Evolutionary conservation across 306 rosid species (phyloP).

Genomic region (Comarum palustre): DNA sequence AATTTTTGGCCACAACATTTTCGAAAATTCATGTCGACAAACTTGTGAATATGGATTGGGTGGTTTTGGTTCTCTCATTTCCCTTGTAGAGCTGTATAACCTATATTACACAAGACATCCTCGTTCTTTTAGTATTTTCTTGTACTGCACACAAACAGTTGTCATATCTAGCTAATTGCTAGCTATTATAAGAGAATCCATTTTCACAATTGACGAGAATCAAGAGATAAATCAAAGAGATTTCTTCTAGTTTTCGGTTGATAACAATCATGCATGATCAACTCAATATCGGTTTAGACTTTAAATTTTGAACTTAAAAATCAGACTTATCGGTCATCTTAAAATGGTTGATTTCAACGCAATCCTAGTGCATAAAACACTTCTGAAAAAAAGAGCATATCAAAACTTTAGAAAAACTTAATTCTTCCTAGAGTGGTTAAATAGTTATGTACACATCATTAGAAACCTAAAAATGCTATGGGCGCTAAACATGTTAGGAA

Average conservation of each 20-base stretch:
- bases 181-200: neutral
- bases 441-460: neutral
- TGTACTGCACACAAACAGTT: constrained; percentile 18
- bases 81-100: constrained; percentile 24
- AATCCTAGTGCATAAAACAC: neutral
- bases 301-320: too few relatives aligned
- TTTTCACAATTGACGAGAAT: too few relatives aligned
- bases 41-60: constrained; percentile 37
- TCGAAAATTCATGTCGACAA: neutral
- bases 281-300: too few relatives aligned
- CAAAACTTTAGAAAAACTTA: neutral
- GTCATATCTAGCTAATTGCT: neutral
- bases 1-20: neutral
- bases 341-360: neutral
- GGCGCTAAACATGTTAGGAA: neutral
- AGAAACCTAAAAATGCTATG: neutral
- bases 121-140: constrained; percentile 34
- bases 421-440: neutral
- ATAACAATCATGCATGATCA: too few relatives aligned
- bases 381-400: neutral
- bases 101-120: constrained; percentile 29
- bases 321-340: neutral
- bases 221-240: too few relatives aligned
- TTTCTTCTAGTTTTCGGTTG: too few relatives aligned
- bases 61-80: constrained; percentile 51